Conservation (phyloP, 2,329 filamentous ascomycete species). For the Fusarium multiceps region DNA sequence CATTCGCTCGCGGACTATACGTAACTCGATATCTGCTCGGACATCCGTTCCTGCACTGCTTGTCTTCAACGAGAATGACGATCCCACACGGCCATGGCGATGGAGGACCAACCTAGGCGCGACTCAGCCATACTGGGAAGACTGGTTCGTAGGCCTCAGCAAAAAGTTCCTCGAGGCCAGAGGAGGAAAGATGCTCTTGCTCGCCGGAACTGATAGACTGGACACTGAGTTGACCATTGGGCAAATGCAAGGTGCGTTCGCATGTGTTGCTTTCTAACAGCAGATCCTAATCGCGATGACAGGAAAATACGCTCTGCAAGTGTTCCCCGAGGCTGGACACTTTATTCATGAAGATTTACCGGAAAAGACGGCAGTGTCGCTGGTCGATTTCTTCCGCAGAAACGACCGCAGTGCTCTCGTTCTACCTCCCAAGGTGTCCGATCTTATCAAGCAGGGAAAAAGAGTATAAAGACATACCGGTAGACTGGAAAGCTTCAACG, state of each 20-base stretch:
- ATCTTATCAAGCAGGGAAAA: constrained; percentile 72
- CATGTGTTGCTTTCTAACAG: neutral
- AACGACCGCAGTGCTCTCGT: constrained; percentile 90
- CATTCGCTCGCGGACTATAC: constrained; percentile 84
- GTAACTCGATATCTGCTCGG: constrained; percentile 84
- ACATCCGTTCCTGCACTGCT: constrained; percentile 88
- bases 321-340: constrained; percentile 94
- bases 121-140: constrained; percentile 93
- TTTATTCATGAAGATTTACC: constrained; percentile 97
- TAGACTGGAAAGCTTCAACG: neutral
- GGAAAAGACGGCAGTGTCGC: constrained; percentile 83
- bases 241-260: constrained; percentile 87
- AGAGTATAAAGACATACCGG: constrained; percentile 57
- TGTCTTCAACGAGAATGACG: constrained; percentile 56
- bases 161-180: constrained; percentile 84
- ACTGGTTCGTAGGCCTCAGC: constrained; percentile 90
- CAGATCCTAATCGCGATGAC: constrained; percentile 24
- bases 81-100: constrained; percentile 68
- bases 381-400: constrained; percentile 90
- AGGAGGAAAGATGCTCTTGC: constrained; percentile 84
- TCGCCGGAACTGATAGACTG: constrained; percentile 89
- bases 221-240: constrained; percentile 95
- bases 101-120: constrained; percentile 88
- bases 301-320: constrained; percentile 95
- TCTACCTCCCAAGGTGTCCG: constrained; percentile 90